Evolutionary conservation across 1,284 basidiomycete species (phyloP), one percentile per base, ranked within the genome.

Genomic region (Leccinum subfulvum): DNA sequence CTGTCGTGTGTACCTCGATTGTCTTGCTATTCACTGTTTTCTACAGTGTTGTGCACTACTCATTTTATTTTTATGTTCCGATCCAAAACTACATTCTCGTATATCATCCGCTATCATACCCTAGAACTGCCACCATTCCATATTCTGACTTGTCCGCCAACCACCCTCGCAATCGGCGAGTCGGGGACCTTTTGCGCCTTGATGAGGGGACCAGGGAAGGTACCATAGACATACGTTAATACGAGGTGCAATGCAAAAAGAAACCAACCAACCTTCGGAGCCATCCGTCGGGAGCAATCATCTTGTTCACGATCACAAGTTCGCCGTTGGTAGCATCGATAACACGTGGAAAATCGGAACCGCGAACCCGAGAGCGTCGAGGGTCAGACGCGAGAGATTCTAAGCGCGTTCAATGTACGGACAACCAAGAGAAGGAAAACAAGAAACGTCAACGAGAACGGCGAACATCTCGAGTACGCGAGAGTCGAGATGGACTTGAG

Each of bases 231-330:
- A 13, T 14, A 11, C 0, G 14, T 70, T n/a, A 65, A 55, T 37
- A 16, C 18, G 47, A 28, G 52, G 47, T 2, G 47, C 9, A 44
- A 1, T 6, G 11, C 13, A 2, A 10, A 41, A 56, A 35, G 8
- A 41, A 23, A 62, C 2, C 10, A 59, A 70, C 66, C 37, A 54
- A 78, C 76, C 66, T 68, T 58, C 78, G 65, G 26, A 62, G 8
- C 41, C 73, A 76, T 8, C 76, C 76, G 60, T 78, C 76, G 0
- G 78, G 77, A 11, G 72, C 65, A 35, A 78, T 74, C 8, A 73
- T 63, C 56, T 65, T 68, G 66, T 79, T 77, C 30, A 64, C 61
- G 39, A 77, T 67, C 51, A 66, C 65, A 18, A 74, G 67, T 23
- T 67, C 58, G 49, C 63, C 68, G n/a, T 68, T 41, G 51, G 62